Evolutionary conservation across 768 basidiomycete species (phyloP).

Genomic region (Lyophyllum decastes): DNA sequence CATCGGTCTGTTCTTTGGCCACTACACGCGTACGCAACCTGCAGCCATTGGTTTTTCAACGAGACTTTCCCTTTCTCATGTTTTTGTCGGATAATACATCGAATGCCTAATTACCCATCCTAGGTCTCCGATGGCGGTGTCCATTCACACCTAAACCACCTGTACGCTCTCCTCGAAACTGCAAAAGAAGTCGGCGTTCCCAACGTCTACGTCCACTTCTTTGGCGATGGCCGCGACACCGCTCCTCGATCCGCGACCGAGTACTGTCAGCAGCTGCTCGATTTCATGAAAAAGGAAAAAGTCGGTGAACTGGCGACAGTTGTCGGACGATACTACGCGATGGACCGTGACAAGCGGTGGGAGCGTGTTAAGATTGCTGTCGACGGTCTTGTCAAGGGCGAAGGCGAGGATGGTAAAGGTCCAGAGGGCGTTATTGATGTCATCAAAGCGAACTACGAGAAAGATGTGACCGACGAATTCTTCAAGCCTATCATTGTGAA

Average conservation of each 20-base stretch:
- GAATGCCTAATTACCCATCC: neutral
- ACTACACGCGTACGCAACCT: no score
- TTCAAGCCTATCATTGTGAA: slow-evolving; percentile 92
- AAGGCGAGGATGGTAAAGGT: slow-evolving; percentile 51
- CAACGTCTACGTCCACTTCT: slow-evolving; percentile 89
- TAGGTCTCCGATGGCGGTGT: slow-evolving; percentile 95
- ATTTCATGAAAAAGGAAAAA: slow-evolving; percentile 75
- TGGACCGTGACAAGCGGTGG: slow-evolving; percentile 98
- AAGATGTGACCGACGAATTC: slow-evolving; percentile 93
- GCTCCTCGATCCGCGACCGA: slow-evolving; percentile 81
- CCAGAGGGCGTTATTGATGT: slow-evolving; percentile 42
- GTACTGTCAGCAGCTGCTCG: slow-evolving; percentile 76
- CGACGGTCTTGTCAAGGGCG: slow-evolving; percentile 80
- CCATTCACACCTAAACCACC: slow-evolving; percentile 92
- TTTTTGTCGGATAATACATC: no score
- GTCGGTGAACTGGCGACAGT: slow-evolving; percentile 84
- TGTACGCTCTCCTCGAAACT: slow-evolving; percentile 87
- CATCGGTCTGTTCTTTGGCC: no score
- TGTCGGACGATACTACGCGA: slow-evolving; percentile 91
- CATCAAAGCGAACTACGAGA: slow-evolving; percentile 74
- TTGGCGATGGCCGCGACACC: slow-evolving; percentile 94
- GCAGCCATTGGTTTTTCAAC: no score
- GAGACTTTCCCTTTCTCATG: no score
- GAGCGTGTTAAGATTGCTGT: slow-evolving; percentile 90
- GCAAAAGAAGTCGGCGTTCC: slow-evolving; percentile 87